Evolutionary conservation across 1,139 yeast genomes (phyloP).

Genomic region (Hansenula anomala): DNA sequence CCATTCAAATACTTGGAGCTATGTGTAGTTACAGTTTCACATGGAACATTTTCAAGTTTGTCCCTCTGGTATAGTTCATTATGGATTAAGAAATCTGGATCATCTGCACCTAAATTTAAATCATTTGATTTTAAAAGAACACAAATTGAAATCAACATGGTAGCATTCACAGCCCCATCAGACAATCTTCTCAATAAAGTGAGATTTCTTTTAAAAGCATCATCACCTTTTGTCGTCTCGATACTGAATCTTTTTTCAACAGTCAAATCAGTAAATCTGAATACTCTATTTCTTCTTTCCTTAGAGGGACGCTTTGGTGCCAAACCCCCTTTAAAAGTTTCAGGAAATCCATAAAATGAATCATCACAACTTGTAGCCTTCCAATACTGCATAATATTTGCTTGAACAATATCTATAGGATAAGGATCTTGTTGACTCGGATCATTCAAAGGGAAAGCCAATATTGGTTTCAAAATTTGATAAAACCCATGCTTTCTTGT

Average conservation of each 20-base stretch:
- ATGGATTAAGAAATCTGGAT: conserved; percentile 16
- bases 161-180: conserved; percentile 22
- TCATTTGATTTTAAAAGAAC: conserved; percentile 13
- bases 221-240: conserved; percentile 7
- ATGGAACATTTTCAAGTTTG: conserved; percentile 8
- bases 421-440: conserved; percentile 10
- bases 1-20: conserved; percentile 14
- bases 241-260: conserved; percentile 2
- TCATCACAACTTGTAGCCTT: conserved; percentile 7
- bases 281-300: conserved; percentile 1
- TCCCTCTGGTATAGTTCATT: conserved; percentile 18
- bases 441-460: conserved; percentile 8
- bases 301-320: conserved; percentile 11
- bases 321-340: conserved; percentile 14
- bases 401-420: conserved; percentile 11
- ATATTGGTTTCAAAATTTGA: conserved; percentile 11
- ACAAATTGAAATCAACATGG: conserved; percentile 9
- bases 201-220: neutral
- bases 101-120: conserved; percentile 15
- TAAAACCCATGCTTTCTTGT: conserved; percentile 15
- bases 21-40: conserved; percentile 12
- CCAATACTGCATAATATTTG: conserved; percentile 10
- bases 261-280: conserved; percentile 5
- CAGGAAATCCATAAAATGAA: conserved; percentile 15
- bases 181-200: conserved; percentile 14